Evolutionary conservation across 2,329 filamentous ascomycete genomes (phyloP).

Genomic region (Seiridium unicorne): DNA sequence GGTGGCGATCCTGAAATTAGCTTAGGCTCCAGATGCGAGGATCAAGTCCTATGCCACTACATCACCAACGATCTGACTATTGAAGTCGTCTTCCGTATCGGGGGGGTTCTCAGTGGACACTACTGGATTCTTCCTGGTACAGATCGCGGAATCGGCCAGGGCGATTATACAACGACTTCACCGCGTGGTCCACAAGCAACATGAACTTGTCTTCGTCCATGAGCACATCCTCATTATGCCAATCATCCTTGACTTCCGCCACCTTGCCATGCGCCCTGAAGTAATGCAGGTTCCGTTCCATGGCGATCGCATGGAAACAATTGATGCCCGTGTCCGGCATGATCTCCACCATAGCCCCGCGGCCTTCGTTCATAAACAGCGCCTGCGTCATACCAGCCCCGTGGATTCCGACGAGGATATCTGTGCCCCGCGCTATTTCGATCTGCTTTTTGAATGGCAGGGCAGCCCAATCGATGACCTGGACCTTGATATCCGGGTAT

Average conservation of each 20-base stretch:
- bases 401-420: not conserved
- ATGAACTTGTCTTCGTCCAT: not conserved
- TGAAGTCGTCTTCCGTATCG: too few relatives aligned
- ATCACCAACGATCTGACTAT: too few relatives aligned
- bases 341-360: not conserved
- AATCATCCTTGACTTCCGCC: not conserved
- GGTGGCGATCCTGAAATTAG: too few relatives aligned
- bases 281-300: not conserved
- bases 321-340: not conserved
- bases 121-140: not conserved
- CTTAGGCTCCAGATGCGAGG: too few relatives aligned
- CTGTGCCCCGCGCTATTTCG: not conserved
- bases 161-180: not conserved
- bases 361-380: not conserved
- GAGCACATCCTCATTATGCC: not conserved
- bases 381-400: not conserved
- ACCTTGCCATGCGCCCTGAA: not conserved
- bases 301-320: not conserved
- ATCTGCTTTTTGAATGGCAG: not conserved
- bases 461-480: not conserved
- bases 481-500: not conserved
- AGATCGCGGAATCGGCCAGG: not conserved
- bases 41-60: too few relatives aligned
- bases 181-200: not conserved
- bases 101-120: not conserved